Evolutionary conservation across 2,329 filamentous ascomycete species (phyloP).

Genomic region (Colletotrichum phormii): DNA sequence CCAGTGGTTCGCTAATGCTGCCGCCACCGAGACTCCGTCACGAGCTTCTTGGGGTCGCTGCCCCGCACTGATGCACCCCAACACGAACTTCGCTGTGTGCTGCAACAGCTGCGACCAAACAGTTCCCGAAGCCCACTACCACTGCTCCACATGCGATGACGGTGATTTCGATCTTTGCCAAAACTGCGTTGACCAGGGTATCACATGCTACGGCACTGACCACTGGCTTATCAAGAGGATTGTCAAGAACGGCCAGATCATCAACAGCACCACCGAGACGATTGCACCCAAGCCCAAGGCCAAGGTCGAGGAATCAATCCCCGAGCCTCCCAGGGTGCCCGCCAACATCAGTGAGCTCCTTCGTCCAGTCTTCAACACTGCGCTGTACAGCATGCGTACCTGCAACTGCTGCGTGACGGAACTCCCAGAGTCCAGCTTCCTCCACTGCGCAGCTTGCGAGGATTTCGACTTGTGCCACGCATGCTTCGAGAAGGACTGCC

Average conservation of each 20-base stretch:
- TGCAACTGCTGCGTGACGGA: constrained; percentile 77
- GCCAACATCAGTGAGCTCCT: constrained; percentile 26
- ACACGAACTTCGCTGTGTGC: constrained; percentile 80
- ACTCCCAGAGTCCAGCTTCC: constrained; percentile 80
- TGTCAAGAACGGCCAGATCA: constrained; percentile 80
- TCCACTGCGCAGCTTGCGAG: constrained; percentile 86
- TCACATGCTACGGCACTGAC: constrained; percentile 79
- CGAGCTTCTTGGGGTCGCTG: constrained; percentile 24
- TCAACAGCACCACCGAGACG: constrained; percentile 87
- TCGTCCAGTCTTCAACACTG: constrained; percentile 24
- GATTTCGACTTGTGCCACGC: constrained; percentile 92
- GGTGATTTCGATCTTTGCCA: constrained; percentile 96
- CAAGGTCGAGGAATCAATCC: constrained; percentile 41
- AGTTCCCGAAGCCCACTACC: constrained; percentile 87
- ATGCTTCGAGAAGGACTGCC: constrained; percentile 81
- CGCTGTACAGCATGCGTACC: constrained; percentile 65
- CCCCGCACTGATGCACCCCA: constrained; percentile 37
- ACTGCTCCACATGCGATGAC: constrained; percentile 92
- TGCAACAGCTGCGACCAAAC: constrained; percentile 90
- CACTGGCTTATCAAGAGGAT: constrained; percentile 97
- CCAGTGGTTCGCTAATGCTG: constrained; percentile 45
- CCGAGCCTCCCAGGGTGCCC: constrained; percentile 38
- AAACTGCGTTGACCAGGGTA: constrained; percentile 78
- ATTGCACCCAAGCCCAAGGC: constrained; percentile 72
- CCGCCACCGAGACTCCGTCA: constrained; percentile 7